phyloP scores from a whole-genome alignment of 1,139 yeast genomes.

The Protomyces arabidopsidicola region DNA sequence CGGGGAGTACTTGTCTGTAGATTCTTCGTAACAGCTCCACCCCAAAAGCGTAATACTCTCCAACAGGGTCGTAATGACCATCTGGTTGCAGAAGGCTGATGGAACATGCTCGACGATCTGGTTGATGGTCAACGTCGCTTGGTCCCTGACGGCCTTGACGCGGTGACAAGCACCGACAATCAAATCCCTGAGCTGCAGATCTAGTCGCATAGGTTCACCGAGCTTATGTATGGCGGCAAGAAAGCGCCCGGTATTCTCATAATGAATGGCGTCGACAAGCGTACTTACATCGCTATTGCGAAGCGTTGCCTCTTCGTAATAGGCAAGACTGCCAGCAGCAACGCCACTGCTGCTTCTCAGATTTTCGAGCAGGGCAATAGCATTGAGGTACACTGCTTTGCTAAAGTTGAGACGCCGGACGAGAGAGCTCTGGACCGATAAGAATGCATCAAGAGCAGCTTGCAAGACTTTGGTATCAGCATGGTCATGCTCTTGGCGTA shows the following conservation, averaged over 20 bases:
- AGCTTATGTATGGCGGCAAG: constrained; percentile 36
- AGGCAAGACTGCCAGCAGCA: constrained; percentile 66
- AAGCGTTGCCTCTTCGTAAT: constrained; percentile 83
- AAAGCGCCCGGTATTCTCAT: constrained; percentile 57
- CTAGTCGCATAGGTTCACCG: constrained; percentile 43
- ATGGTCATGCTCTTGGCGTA: constrained; percentile 80
- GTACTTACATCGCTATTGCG: constrained; percentile 67
- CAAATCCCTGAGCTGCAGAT: constrained; percentile 61
- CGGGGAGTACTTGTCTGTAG: constrained; percentile 79
- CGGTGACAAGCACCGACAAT: constrained; percentile 74
- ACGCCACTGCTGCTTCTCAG: constrained; percentile 76
- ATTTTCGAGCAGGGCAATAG: constrained; percentile 72
- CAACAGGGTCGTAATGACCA: constrained; percentile 68
- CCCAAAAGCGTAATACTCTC: constrained; percentile 75
- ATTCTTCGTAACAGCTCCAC: constrained; percentile 81
- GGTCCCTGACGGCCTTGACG: constrained; percentile 65
- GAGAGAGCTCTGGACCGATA: constrained; percentile 34
- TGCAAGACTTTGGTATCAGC: constrained; percentile 61
- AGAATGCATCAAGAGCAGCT: constrained; percentile 10
- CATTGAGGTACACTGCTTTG: constrained; percentile 81
- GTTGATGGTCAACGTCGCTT: constrained; percentile 77
- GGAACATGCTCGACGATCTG: constrained; percentile 66
- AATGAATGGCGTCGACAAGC: constrained; percentile 61
- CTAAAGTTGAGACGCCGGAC: constrained; percentile 61
- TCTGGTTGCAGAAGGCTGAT: constrained; percentile 69